A percentile compares a stretch with the other conserved stretches of the same genome.
Evolutionary conservation across 768 basidiomycete genomes (phyloP).

Genomic region (Serpula lacrymans): DNA sequence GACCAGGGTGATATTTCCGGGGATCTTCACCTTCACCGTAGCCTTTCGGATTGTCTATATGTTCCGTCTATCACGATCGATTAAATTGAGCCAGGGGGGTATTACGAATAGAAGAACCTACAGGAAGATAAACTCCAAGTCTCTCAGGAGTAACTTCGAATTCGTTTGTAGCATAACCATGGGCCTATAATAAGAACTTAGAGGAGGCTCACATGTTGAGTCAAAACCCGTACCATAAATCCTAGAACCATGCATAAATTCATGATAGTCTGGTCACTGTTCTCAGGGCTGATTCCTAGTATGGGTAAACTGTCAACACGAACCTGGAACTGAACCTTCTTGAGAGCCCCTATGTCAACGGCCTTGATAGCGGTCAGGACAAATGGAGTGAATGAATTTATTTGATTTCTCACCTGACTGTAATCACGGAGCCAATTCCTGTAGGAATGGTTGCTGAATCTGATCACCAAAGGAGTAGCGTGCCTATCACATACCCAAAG

Average conservation of each 20-base stretch:
- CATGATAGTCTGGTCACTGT: slow-evolving; percentile 62
- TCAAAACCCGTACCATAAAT: slow-evolving; percentile 58
- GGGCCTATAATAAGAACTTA: slow-evolving; percentile 42
- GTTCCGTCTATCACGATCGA: slow-evolving; percentile 54
- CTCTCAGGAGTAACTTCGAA: slow-evolving; percentile 86
- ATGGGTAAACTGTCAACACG: slow-evolving; percentile 9
- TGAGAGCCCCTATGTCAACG: slow-evolving; percentile 76
- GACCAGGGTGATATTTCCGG: slow-evolving; percentile 65
- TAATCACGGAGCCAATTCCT: slow-evolving; percentile 92
- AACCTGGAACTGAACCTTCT: slow-evolving; percentile 69
- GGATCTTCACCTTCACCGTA: slow-evolving; percentile 86
- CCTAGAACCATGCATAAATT: slow-evolving; percentile 89
- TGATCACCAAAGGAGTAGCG: not conserved
- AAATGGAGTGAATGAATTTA: not conserved
- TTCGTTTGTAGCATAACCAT: slow-evolving; percentile 78
- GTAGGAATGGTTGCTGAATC: slow-evolving; percentile 1
- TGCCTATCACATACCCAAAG: slow-evolving; percentile 53
- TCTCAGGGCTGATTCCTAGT: slow-evolving; percentile 1
- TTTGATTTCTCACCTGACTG: slow-evolving; percentile 51
- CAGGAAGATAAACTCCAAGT: slow-evolving; percentile 82
- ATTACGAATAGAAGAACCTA: slow-evolving; percentile 28
- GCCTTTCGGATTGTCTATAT: slow-evolving; percentile 92
- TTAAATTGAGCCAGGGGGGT: not conserved
- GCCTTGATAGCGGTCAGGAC: slow-evolving; percentile 42
- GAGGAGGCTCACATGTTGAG: not conserved